These are phyloP conservation scores for Ceratobasidium sp. DNA, from an alignment of 1,284 basidiomycete genomes.

Conservation along the genomic window DNA sequence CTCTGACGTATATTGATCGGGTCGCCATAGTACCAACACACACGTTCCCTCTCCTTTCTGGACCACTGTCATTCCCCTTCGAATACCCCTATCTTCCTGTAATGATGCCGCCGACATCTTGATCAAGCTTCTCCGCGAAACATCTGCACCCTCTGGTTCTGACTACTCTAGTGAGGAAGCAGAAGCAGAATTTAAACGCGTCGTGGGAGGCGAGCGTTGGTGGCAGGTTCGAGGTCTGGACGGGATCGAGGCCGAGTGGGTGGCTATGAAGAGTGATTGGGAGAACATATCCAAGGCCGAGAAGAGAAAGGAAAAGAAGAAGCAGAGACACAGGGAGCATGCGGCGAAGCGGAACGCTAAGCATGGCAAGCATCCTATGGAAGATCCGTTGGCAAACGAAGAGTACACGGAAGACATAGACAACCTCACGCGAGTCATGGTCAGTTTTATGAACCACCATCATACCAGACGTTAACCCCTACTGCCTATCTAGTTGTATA, in stretches of 20 bases:
- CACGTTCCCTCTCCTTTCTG: constrained; percentile 36
- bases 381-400: constrained; percentile 29
- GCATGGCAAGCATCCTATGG: constrained; percentile 28
- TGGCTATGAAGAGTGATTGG: constrained; percentile 42
- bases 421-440: constrained; percentile 37
- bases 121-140: constrained; percentile 28
- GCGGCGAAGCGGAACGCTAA: constrained; percentile 29
- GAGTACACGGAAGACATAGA: constrained; percentile 37
- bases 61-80: constrained; percentile 34
- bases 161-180: constrained; percentile 26
- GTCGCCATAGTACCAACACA: constrained; percentile 14
- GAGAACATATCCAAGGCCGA: constrained; percentile 37
- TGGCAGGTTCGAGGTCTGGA: constrained; percentile 44
- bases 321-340: constrained; percentile 31
- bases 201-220: constrained; percentile 42
- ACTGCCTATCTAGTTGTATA: constrained; percentile 31
- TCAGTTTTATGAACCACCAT: background rate
- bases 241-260: constrained; percentile 43
- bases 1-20: background rate
- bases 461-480: background rate
- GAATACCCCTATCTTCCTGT: constrained; percentile 32
- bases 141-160: constrained; percentile 29
- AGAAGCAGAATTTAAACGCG: constrained; percentile 35
- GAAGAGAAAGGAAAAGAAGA: constrained; percentile 34
- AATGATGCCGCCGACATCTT: constrained; percentile 34